Base-by-base conservation (phyloP, 2,329 filamentous ascomycete genomes). In the Diaporthe citrichinensis region DNA sequence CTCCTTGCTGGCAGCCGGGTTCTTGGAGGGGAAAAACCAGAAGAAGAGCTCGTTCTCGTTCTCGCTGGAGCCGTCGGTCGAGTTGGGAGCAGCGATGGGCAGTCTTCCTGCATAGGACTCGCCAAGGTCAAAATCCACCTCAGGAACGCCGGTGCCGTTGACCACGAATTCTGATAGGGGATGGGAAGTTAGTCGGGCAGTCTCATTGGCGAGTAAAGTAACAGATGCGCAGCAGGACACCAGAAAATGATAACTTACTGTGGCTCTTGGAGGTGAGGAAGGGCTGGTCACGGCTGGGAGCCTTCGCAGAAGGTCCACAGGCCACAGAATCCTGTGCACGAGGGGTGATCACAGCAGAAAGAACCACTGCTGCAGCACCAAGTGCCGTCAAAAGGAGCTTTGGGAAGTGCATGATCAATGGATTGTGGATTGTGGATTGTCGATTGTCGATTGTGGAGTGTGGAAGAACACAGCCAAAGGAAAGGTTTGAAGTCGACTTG, bases 51-150 rank as follows among this genome's bases (percentile, higher is more conserved):
- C 44, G 59, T 88, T 80, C 41, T 77, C 44, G 59, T 88, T 80
- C 9, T 75, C 41, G 65, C 80, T 90, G 49, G 89, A 81, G 0
- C 84, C 81, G n/a, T 86, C 81, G 6, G 28, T 84, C 80, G 53
- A 85, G 82, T 4, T 39, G 41, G 10, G 44, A 28, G 84, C 82
- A 2, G 87, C 87, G 72, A 93, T 90, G 10, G 92, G 90, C 49
- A 93, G 80, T n/a, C 90, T 81, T 34, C 92, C 92, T n/a, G 91
- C 89, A 77, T 93, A 93, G 0, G 89, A 91, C 82, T 93, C 91
- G 72, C 90, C 89, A 49, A 94, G 84, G 77, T 95, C 93, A 76
- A 94, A 95, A 34, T 88, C 80, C 0, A 95, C 91, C 23, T 94
- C 91, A 0, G 94, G 94, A 61, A 95, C 89, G 0, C 83, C 86